Percentiles rank a stretch among this genome's conserved stretches.
These are phyloP conservation scores for Taphrina pruni DNA, from an alignment of 1,139 yeast genomes.

Conservation along the genomic window DNA sequence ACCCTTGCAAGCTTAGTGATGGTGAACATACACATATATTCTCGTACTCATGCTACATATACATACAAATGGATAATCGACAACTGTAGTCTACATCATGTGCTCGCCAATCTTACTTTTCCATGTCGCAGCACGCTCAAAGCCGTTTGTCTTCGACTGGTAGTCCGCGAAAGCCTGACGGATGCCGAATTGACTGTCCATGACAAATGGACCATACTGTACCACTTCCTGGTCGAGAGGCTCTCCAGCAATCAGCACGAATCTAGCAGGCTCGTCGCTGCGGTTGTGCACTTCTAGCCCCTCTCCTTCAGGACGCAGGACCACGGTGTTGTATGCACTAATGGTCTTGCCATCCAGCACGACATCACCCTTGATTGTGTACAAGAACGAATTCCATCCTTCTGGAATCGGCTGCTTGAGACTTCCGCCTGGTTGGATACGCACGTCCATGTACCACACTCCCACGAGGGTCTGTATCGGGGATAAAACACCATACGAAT, in stretches of 20 bases:
- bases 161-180: constrained; percentile 73
- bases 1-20: too few relatives aligned
- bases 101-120: constrained; percentile 62
- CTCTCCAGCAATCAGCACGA: constrained; percentile 78
- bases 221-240: constrained; percentile 76
- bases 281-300: constrained; percentile 49
- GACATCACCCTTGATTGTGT: constrained; percentile 70
- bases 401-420: constrained; percentile 67
- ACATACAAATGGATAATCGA: too few relatives aligned
- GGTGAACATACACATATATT: too few relatives aligned
- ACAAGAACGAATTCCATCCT: constrained; percentile 74
- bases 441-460: constrained; percentile 69
- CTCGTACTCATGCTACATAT: too few relatives aligned
- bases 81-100: not conserved
- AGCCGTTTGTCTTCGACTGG: constrained; percentile 71
- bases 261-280: constrained; percentile 55
- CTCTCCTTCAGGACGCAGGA: constrained; percentile 72
- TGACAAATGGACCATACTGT: constrained; percentile 91
- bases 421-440: constrained; percentile 69
- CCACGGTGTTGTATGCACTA: constrained; percentile 61
- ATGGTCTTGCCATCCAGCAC: constrained; percentile 57
- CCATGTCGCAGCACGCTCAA: constrained; percentile 75
- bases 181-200: constrained; percentile 66
- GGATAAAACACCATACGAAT: constrained; percentile 62
- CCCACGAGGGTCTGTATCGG: constrained; percentile 57